Base-by-base conservation (phyloP, 176 grass and related monocot genomes). In the Ensete glaucum region DNA sequence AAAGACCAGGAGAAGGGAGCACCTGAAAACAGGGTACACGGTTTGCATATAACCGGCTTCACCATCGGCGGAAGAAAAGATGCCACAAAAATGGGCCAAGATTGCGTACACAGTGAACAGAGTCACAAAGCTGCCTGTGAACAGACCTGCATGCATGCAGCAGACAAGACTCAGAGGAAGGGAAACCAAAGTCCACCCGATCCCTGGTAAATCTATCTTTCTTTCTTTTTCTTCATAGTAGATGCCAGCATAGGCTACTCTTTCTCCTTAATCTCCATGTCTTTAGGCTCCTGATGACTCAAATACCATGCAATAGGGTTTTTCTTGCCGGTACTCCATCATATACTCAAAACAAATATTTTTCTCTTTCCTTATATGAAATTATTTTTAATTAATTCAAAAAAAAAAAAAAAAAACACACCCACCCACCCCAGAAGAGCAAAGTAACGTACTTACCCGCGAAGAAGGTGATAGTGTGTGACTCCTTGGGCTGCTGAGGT, bases 1-100 rank as follows among this genome's bases (percentile, higher is more conserved):
- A 23, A 58, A 58, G 54, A 58, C 16, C 14, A 2, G 5, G 16
- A 11, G 3, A 2, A 70, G 17, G 19, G 17, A 52, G 68, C 16
- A 89, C 95, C 95, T 98, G 80, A 98, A 93, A 67, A 98, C 88
- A 60, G 89, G 90, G 72, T 99, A 91, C 19, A 99, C 90, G 22
- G 82, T 87, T 58, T 94, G 84, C 86, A 91, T 84, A 29, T 99
- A 94, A 34, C 81, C 84, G 8, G 90, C 63, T 67, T 82, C 86
- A 13, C 83, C 21, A n/a, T 83, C 79, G 52, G 73, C 73, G 21
- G 93, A 92, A 56, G 88, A 78, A 55, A 99, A 99, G 64, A 99
- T 91, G 50, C 95, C 88, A 20, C 84, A 82, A 14, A 89, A 84
- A 25, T 91, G 90, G 62, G 88, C 95, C 72, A 94, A 82, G 55